Percentiles rank a stretch among this genome's conserved stretches.
These are phyloP conservation scores for Exophiala phaeomuriformis DNA, from an alignment of 2,329 filamentous ascomycete genomes.

Conservation along the genomic window DNA sequence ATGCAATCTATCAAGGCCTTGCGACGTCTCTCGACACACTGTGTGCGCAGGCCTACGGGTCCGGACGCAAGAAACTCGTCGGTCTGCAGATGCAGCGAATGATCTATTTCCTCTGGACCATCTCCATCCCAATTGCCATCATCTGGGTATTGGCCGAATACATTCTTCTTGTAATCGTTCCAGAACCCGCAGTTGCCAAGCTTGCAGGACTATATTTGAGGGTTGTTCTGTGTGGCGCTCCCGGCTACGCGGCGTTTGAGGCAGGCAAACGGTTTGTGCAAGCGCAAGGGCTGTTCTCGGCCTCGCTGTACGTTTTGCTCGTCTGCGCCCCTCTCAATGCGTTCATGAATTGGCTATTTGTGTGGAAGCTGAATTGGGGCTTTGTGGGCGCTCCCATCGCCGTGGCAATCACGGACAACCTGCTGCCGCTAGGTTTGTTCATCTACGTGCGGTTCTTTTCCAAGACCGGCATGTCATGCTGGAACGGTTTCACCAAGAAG, in stretches of 20 bases:
- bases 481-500: constrained; percentile 67
- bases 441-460: constrained; percentile 62
- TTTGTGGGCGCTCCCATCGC: constrained; percentile 77
- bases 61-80: constrained; percentile 80
- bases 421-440: constrained; percentile 66
- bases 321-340: constrained; percentile 77
- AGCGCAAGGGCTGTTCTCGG: constrained; percentile 77
- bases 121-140: constrained; percentile 64
- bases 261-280: constrained; percentile 78
- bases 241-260: constrained; percentile 70
- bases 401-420: constrained; percentile 65
- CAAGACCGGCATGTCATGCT: constrained; percentile 59
- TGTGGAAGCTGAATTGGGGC: constrained; percentile 61
- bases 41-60: constrained; percentile 89
- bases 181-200: constrained; percentile 61
- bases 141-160: constrained; percentile 63
- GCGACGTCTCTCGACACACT: constrained; percentile 87
- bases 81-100: constrained; percentile 76
- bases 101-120: constrained; percentile 65
- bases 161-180: constrained; percentile 61
- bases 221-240: constrained; percentile 61
- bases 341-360: constrained; percentile 71
- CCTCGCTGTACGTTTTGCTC: constrained; percentile 74
- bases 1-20: constrained; percentile 65
- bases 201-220: constrained; percentile 68